Percentiles rank a stretch among this genome's conserved stretches.
Evolutionary conservation across 306 rosid genomes (phyloP).

Genomic region (Ormosia semicastrata): DNA sequence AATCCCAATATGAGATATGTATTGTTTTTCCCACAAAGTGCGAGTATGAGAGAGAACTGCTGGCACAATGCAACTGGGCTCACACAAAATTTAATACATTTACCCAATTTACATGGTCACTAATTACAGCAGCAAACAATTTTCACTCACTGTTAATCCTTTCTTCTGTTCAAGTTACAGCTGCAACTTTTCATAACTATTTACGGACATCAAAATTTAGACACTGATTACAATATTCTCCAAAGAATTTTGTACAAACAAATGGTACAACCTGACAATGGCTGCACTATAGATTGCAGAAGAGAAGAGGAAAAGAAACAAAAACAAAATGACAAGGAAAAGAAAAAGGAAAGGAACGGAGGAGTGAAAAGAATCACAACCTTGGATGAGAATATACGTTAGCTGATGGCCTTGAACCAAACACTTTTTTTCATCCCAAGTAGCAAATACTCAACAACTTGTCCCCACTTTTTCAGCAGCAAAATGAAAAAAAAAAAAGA

Average conservation of each 20-base stretch:
- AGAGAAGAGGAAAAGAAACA: conserved; percentile 1
- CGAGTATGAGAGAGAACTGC: not conserved
- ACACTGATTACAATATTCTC: conserved; percentile 55
- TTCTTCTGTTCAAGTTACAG: conserved; percentile 39
- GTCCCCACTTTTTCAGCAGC: conserved; percentile 45
- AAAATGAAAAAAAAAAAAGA: conserved; percentile 26
- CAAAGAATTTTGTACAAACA: conserved; percentile 66
- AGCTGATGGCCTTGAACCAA: conserved; percentile 53
- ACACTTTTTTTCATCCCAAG: conserved; percentile 35
- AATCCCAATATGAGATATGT: not conserved
- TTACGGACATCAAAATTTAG: conserved; percentile 44
- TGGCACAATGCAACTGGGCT: not conserved
- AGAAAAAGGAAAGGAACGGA: not conserved
- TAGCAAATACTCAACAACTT: conserved; percentile 54
- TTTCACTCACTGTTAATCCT: conserved; percentile 27
- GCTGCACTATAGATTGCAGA: conserved; percentile 37
- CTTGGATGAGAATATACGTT: conserved; percentile 47
- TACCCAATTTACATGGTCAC: conserved; percentile 6
- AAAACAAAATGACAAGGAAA: not conserved
- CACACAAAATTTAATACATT: not conserved
- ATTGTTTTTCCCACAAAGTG: not conserved
- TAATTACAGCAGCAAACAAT: conserved; percentile 21
- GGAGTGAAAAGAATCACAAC: conserved; percentile 42
- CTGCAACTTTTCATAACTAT: conserved; percentile 29
- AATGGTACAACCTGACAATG: conserved; percentile 51